Evolutionary conservation across 148 eudicot genomes (phyloP).

Genomic region (Vaccinium macrocarpon): DNA sequence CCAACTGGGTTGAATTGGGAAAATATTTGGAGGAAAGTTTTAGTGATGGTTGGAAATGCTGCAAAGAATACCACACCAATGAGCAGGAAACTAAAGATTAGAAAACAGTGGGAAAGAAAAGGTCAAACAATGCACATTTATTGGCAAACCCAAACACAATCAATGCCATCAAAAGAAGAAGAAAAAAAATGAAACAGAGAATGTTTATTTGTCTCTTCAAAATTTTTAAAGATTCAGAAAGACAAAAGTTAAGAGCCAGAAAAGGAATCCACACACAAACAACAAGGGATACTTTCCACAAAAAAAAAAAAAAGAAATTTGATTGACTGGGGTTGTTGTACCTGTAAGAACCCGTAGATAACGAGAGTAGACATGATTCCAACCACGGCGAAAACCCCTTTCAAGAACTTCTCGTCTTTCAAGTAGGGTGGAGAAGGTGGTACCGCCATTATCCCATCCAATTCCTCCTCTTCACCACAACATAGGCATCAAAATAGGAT

Average conservation of each 20-base stretch:
- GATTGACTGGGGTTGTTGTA: not conserved
- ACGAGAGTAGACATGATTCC: constrained; percentile 88
- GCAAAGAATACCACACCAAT: not conserved
- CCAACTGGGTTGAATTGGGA: not conserved
- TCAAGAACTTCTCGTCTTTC: constrained; percentile 46
- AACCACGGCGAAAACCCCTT: constrained; percentile 56
- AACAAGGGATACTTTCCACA: not conserved
- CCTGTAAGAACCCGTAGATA: constrained; percentile 84
- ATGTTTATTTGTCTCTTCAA: not conserved
- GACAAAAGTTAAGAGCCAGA: not conserved
- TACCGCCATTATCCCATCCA: constrained; percentile 33
- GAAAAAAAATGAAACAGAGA: not conserved
- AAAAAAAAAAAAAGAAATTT: too few species aligned
- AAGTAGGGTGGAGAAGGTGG: constrained; percentile 22
- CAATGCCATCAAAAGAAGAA: not conserved
- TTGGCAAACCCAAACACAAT: not conserved
- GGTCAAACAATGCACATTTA: not conserved
- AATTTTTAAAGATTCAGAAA: not conserved
- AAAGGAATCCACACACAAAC: not conserved
- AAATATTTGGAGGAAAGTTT: not conserved
- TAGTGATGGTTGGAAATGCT: not conserved
- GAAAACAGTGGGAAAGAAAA: not conserved
- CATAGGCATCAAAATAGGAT: not conserved
- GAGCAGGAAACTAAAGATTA: not conserved
- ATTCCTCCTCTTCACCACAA: constrained; percentile 12